Evolutionary conservation across 2,329 filamentous ascomycete species (phyloP).

Genomic region (Sporothrix inflata): DNA sequence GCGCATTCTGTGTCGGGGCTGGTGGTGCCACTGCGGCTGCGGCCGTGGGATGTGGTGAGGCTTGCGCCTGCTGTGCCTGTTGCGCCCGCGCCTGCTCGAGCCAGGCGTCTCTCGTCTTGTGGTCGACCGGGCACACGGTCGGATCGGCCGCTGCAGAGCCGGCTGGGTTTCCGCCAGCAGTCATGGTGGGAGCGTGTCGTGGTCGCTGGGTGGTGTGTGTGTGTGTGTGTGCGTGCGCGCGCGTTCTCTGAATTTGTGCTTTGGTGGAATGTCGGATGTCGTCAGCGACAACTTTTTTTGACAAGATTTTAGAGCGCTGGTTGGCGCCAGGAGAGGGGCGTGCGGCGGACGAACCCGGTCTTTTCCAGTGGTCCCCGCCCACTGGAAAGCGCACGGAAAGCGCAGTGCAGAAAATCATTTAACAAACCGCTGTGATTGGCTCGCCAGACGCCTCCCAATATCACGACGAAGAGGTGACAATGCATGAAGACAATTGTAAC

Average conservation of each 20-base stretch:
- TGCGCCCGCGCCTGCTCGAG: constrained; percentile 67
- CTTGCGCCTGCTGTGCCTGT: constrained; percentile 35
- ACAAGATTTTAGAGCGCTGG: neutral
- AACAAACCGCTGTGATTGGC: constrained; percentile 16
- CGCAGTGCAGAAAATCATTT: neutral
- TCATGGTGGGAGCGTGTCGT: neutral
- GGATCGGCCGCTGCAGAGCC: neutral
- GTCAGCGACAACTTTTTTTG: constrained; percentile 4
- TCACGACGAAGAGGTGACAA: neutral
- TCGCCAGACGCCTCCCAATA: neutral
- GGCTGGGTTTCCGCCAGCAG: neutral
- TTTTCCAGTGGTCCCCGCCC: neutral
- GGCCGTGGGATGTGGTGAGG: neutral
- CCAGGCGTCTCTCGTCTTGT: constrained; percentile 87
- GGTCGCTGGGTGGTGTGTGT: neutral
- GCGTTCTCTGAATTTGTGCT: neutral
- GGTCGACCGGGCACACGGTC: constrained; percentile 78
- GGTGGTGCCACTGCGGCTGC: neutral
- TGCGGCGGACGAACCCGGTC: neutral
- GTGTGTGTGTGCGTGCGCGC: neutral
- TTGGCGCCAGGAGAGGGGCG: neutral
- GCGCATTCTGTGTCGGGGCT: neutral
- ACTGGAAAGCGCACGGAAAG: neutral
- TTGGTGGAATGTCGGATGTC: neutral
- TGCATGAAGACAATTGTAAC: neutral